Percentiles rank a stretch among this genome's conserved stretches.
phyloP scores from a whole-genome alignment of 208 protist species.

The Trypanosoma grayi region DNA sequence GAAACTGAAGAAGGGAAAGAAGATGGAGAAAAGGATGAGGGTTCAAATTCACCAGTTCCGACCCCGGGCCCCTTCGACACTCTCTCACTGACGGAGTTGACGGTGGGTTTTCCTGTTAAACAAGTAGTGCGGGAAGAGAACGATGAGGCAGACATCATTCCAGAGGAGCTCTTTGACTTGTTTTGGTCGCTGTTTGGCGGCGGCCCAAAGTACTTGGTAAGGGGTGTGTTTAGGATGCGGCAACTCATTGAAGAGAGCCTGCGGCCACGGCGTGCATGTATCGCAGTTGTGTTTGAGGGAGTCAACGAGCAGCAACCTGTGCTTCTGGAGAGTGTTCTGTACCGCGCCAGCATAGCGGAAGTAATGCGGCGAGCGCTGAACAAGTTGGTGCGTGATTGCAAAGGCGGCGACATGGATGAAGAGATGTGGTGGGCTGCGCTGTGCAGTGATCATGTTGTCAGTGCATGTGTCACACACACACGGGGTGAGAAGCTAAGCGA shows the following conservation, averaged over 20 bases:
- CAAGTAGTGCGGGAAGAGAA: constrained; percentile 27
- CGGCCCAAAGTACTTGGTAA: constrained; percentile 60
- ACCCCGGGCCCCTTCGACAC: constrained; percentile 66
- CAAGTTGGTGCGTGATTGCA: neutral
- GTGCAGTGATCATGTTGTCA: neutral
- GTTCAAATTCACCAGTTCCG: neutral
- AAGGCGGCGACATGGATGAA: constrained; percentile 4
- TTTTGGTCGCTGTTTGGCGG: constrained; percentile 53
- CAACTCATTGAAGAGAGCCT: constrained; percentile 25
- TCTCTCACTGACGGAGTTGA: constrained; percentile 39
- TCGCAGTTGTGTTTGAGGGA: constrained; percentile 16
- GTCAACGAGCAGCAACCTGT: neutral
- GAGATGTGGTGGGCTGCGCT: constrained; percentile 38
- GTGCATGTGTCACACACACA: constrained; percentile 1
- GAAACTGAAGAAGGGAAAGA: too few species aligned
- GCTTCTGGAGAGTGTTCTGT: constrained; percentile 3
- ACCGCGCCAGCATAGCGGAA: constrained; percentile 14
- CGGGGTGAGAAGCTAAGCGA: neutral
- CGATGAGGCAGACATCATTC: constrained; percentile 52
- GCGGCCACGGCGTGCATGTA: neutral
- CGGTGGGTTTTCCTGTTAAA: constrained; percentile 28
- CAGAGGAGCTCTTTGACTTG: constrained; percentile 64
- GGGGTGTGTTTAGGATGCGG: constrained; percentile 42
- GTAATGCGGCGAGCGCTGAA: constrained; percentile 5
- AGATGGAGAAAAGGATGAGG: too few species aligned